These are phyloP conservation scores for Rhododendron vialii DNA, from an alignment of 148 eudicot species.

Conservation along the genomic window DNA sequence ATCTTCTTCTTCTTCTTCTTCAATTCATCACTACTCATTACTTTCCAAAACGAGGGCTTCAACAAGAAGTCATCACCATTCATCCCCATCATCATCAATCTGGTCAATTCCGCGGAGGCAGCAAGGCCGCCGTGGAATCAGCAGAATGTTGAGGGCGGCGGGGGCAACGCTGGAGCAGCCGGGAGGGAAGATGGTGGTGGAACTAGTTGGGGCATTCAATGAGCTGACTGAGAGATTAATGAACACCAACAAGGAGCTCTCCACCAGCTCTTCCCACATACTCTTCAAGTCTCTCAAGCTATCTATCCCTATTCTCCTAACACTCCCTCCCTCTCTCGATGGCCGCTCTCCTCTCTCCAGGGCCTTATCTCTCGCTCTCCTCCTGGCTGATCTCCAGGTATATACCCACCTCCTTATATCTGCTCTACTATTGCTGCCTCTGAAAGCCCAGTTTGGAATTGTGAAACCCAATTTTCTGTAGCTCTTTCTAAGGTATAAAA, in stretches of 20 bases:
- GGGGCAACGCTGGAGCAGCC: conserved; percentile 42
- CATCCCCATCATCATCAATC: not conserved
- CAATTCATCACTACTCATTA: conserved; percentile 1
- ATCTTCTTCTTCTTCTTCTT: not conserved
- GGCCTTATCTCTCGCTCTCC: conserved; percentile 63
- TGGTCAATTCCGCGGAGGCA: not conserved
- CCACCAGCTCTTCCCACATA: conserved; percentile 51
- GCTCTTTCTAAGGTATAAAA: not conserved
- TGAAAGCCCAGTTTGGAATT: not conserved
- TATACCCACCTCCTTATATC: not conserved
- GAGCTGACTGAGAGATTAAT: conserved; percentile 71
- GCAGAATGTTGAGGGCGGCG: not conserved
- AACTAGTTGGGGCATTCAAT: conserved; percentile 79
- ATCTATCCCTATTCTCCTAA: conserved; percentile 62
- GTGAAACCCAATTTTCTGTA: not conserved
- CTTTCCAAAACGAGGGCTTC: conserved; percentile 13
- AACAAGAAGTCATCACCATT: not conserved
- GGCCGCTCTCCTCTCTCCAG: conserved; percentile 76
- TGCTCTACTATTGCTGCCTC: not conserved
- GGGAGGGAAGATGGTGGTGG: conserved; percentile 97
- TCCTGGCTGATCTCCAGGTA: conserved; percentile 95
- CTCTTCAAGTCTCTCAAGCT: conserved; percentile 76
- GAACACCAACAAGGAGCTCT: conserved; percentile 14
- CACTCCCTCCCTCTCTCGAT: conserved; percentile 50
- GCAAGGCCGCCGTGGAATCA: conserved; percentile 5